Conservation (phyloP, 164 flowering plant species). For the Piper longum region DNA sequence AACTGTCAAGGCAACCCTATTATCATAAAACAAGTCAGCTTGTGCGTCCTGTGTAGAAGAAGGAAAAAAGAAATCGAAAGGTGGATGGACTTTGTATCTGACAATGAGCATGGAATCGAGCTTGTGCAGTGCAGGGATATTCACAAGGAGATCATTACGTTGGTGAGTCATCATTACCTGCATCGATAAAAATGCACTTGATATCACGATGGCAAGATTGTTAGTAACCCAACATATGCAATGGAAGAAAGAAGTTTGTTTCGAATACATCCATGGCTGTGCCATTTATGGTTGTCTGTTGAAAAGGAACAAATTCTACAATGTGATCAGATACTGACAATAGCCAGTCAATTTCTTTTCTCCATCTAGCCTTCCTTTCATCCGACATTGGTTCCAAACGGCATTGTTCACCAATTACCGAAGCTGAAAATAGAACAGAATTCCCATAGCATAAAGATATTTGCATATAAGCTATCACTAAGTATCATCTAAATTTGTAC, state of each 20-base stretch:
- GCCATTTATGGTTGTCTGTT: slow-evolving; percentile 64
- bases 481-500: no score
- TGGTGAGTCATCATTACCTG: slow-evolving; percentile 90
- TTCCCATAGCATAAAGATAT: neutral
- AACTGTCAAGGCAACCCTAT: slow-evolving; percentile 55
- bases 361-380: slow-evolving; percentile 68
- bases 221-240: neutral
- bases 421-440: slow-evolving; percentile 31
- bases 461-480: no score
- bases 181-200: neutral
- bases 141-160: slow-evolving; percentile 68
- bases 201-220: neutral
- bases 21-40: neutral
- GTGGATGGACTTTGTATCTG: slow-evolving; percentile 16
- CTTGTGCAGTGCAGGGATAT: slow-evolving; percentile 78
- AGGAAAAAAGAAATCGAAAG: neutral
- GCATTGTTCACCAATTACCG: slow-evolving; percentile 68
- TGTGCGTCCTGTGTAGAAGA: neutral
- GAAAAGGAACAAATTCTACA: slow-evolving; percentile 80
- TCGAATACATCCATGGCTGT: slow-evolving; percentile 45
- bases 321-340: slow-evolving; percentile 85
- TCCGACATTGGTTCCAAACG: slow-evolving; percentile 69
- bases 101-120: slow-evolving; percentile 88
- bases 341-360: slow-evolving; percentile 79
- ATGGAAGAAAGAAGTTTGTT: neutral